Evolutionary conservation across 1,284 basidiomycete species (phyloP).

Genomic region (Melampsora occidentalis): DNA sequence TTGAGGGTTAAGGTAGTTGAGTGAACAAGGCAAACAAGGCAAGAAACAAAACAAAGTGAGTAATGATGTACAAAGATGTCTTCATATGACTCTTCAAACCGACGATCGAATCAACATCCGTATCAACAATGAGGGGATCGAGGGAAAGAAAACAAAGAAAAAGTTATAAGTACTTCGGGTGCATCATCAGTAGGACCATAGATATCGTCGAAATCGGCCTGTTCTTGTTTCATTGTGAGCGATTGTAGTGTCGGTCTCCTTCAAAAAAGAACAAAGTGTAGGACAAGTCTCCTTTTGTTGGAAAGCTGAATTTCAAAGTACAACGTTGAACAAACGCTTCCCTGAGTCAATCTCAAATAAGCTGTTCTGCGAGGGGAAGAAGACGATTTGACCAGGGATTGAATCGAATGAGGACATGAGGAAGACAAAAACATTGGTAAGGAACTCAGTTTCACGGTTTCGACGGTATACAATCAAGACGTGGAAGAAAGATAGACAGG

Average conservation of each 20-base stretch:
- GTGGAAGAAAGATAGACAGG: neutral
- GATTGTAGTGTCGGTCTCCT: neutral
- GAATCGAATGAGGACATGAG: slow-evolving; percentile 1
- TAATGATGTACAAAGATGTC: slow-evolving; percentile 10
- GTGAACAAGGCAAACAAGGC: neutral
- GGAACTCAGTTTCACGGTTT: neutral
- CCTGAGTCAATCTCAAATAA: slow-evolving; percentile 10
- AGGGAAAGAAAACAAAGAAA: slow-evolving; percentile 4
- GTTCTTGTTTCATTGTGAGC: slow-evolving; percentile 6
- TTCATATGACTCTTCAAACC: neutral
- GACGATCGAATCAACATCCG: neutral
- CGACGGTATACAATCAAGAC: neutral
- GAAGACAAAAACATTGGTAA: slow-evolving; percentile 7
- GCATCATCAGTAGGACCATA: slow-evolving; percentile 40
- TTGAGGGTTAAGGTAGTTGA: neutral
- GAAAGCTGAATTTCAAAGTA: slow-evolving; percentile 1
- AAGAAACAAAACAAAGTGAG: slow-evolving; percentile 8
- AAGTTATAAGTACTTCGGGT: slow-evolving; percentile 26
- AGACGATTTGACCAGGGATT: neutral
- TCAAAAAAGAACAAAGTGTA: neutral
- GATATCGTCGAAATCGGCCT: slow-evolving; percentile 35
- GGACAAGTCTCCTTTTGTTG: slow-evolving; percentile 3
- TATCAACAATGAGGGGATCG: neutral
- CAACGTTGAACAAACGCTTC: neutral
- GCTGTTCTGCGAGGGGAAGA: neutral